phyloP scores from a whole-genome alignment of 306 rosid species.

The Dalbergia cochinchinensis region DNA sequence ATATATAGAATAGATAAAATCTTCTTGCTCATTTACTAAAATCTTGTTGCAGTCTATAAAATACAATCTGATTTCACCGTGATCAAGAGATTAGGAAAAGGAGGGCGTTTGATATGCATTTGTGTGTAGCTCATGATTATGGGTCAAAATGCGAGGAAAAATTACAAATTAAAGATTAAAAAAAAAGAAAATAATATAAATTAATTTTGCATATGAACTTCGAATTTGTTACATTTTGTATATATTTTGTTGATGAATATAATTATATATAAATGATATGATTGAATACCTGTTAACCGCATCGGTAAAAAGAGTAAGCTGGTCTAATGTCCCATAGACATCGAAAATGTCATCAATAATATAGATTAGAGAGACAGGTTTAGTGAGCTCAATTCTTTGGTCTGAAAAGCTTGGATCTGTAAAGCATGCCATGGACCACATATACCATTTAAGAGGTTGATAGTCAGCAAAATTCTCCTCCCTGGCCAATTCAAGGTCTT shows the following conservation, averaged over 20 bases:
- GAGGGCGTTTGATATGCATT: too few species aligned
- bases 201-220: too few species aligned
- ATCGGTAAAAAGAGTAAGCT: constrained; percentile 57
- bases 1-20: not conserved
- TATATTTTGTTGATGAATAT: not conserved
- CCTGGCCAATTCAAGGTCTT: constrained; percentile 48
- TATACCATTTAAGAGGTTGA: constrained; percentile 73
- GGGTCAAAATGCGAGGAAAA: too few species aligned
- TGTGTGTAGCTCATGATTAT: too few species aligned
- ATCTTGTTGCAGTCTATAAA: too few species aligned
- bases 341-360: constrained; percentile 71
- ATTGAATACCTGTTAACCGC: constrained; percentile 52
- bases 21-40: too few species aligned
- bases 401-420: constrained; percentile 58
- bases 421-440: constrained; percentile 64
- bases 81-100: too few species aligned
- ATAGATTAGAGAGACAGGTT: constrained; percentile 62
- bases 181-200: too few species aligned
- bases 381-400: constrained; percentile 67
- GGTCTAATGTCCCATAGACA: constrained; percentile 58
- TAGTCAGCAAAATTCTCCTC: constrained; percentile 47
- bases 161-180: too few species aligned
- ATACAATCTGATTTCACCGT: too few species aligned
- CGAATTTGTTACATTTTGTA: too few species aligned
- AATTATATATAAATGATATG: too few species aligned